phyloP scores from a whole-genome alignment of 1,284 basidiomycete genomes.

The Melampsora allii-populina region DNA sequence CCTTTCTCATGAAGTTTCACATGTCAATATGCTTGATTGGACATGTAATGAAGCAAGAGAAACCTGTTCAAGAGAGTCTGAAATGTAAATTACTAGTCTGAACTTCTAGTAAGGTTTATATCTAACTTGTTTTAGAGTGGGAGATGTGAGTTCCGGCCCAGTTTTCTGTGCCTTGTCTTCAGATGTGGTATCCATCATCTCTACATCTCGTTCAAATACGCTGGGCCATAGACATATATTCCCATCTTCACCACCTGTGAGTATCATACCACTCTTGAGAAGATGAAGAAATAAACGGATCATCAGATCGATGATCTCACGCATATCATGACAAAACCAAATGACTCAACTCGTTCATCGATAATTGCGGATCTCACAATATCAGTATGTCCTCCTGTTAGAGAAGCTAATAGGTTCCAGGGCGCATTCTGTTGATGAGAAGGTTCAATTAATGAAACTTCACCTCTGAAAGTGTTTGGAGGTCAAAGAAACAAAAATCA shows the following conservation, averaged over 20 bases:
- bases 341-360: slow-evolving; percentile 3
- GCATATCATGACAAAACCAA: background rate
- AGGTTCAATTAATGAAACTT: slow-evolving; percentile 17
- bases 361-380: slow-evolving; percentile 28
- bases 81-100: too few relatives aligned
- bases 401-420: slow-evolving; percentile 13
- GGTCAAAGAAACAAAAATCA: background rate
- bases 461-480: background rate
- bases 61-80: too few relatives aligned
- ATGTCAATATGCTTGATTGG: too few relatives aligned
- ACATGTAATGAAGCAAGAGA: too few relatives aligned
- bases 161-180: background rate
- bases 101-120: background rate
- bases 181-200: slow-evolving; percentile 2
- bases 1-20: too few relatives aligned
- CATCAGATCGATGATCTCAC: background rate
- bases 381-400: slow-evolving; percentile 20
- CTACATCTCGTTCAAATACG: background rate
- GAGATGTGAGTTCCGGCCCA: background rate
- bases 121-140: background rate
- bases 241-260: slow-evolving; percentile 35
- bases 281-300: background rate
- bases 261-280: background rate
- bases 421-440: background rate
- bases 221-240: slow-evolving; percentile 29